Base-by-base conservation (phyloP, 2,329 filamentous ascomycete species). In the Botryosphaeria dothidea region DNA sequence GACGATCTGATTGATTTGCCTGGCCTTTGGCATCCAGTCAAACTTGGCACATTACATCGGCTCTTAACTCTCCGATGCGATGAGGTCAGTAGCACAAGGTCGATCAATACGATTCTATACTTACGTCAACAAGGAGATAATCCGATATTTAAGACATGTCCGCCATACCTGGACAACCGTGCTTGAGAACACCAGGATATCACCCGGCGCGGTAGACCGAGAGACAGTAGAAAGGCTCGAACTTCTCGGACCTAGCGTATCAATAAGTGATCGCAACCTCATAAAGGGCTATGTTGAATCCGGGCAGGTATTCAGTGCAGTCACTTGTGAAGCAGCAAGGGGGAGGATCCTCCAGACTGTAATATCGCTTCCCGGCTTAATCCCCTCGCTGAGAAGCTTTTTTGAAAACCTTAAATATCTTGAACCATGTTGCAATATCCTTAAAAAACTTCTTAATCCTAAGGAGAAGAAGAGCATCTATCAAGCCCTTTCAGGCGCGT, bases 341-440 rank as follows among this genome's bases (percentile, higher is more conserved):
- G 13, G 13, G 11, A 21, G 9, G 21, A 19, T 64, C 9, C 41
- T 64, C 17, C 27, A 19, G 17, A 21, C n/a, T 8, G 23, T 65
- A 6, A 57, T 36, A 21, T 52, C 56, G 19, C 25, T 63, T 1
- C 57, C 48, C 17, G 61, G 65, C n/a, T 34, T 70, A 13, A 69
- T 70, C 17, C 68, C 68, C 13, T 68, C 66, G 0, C 46, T 70
- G 4, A 62, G 63, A 36, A 64, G 65, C 3, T 69, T 70, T 45
- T 70, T 70, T 29, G 63, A 70, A 38, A 69, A 69, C 21, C 65
- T 68, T n/a, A 68, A 68, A n/a, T 70, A 68, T 57, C 60, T 70
- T 5, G 66, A 70, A 46, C 68, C 68, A 5, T 70, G 67, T 45
- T 52, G 62, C 34, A 36, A 23, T 0, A 69, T 70, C 19, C 36